Conservation (phyloP, 106 monocot species). For the Vanilla planifolia region DNA sequence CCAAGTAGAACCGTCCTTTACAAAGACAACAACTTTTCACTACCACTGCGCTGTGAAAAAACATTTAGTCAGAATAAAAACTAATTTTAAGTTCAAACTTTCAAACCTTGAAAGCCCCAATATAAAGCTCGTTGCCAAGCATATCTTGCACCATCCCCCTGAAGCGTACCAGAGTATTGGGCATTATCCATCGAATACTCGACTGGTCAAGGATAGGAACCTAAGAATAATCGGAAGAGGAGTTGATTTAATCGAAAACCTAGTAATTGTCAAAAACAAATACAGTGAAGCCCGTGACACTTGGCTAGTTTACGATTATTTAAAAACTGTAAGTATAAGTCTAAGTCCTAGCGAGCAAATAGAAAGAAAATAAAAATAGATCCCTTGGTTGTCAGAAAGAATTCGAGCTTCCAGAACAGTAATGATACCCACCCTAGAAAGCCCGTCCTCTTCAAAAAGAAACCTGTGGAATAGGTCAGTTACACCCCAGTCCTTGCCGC, state of each 20-base stretch:
- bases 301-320: not conserved
- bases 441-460: conserved; percentile 61
- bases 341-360: too few relatives aligned
- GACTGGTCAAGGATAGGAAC: conserved; percentile 63
- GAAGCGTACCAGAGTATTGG: conserved; percentile 78
- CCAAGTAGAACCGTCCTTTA: conserved; percentile 75
- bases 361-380: too few relatives aligned
- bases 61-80: not conserved
- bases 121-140: conserved; percentile 75
- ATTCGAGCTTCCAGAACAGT: too few relatives aligned
- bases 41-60: not conserved
- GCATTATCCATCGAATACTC: conserved; percentile 48
- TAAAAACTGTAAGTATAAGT: not conserved
- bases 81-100: not conserved
- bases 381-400: not conserved
- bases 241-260: not conserved
- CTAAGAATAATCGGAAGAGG: conserved; percentile 17
- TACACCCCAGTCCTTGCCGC: conserved; percentile 89
- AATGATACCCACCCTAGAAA: conserved; percentile 45
- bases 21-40: not conserved
- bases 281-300: not conserved
- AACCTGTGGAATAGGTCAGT: conserved; percentile 66
- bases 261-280: not conserved
- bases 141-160: conserved; percentile 99
- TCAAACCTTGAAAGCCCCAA: conserved; percentile 84